Base-by-base conservation (phyloP, 1,284 basidiomycete species). In the Melampsora americana region DNA sequence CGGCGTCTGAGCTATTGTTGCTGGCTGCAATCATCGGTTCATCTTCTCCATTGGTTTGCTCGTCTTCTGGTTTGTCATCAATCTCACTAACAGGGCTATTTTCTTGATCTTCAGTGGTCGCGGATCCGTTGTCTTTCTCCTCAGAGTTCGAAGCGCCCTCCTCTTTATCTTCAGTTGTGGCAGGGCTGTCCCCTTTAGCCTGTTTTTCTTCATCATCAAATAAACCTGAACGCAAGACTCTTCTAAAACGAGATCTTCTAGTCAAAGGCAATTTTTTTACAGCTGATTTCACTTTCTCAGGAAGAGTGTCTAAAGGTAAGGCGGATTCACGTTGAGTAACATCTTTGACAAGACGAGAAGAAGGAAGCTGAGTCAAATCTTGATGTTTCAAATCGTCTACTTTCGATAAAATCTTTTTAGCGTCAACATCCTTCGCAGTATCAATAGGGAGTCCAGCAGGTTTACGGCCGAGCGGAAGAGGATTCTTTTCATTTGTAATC, bases 321-420 rank as follows among this genome's bases (percentile, higher is more conserved):
- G 20, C 5, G 53, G 53, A 1, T 56, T 9, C 53, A 56, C 53
- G 53, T 1, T 56, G 6, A 28, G 20, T 28, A 28, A n/a, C 18
- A 56, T 56, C 26, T 28, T 56, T 56, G 6, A 56, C n/a, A 12
- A 56, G 26, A 1, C 53, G 53, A n/a, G 53, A 56, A 28, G 53
- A 56, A n/a, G 53, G 53, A 56, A 56, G 53, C 53, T 56, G 53
- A 28, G 53, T 56, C 26, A 56, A 28, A 28, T 56, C 26, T 28
- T 56, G 53, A 56, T 56, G 53, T 28, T 56, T 56, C n/a, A 56
- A 28, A n/a, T 56, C 12, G 53, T 56, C 53, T n/a, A 56, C 53
- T 28, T 56, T 56, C 53, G 53, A n/a, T n/a, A 56, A 28, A 5
- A 56, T n/a, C 53, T 56, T n/a, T 23, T 56, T 28, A 23, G 53